phyloP scores from a whole-genome alignment of 2,329 filamentous ascomycete species.

The Blastomyces percursus region DNA sequence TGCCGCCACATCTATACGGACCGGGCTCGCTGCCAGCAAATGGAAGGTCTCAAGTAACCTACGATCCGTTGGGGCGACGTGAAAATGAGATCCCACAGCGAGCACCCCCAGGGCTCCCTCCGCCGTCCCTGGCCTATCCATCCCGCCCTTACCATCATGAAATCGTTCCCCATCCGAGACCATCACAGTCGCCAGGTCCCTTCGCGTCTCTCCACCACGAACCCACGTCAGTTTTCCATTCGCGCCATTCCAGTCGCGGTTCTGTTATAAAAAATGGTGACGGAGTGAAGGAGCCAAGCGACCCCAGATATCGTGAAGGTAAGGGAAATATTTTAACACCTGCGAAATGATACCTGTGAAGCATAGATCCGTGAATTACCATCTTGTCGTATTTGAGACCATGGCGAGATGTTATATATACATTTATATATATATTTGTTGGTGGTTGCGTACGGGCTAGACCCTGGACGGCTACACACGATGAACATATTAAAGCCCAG shows the following conservation, averaged over 20 bases:
- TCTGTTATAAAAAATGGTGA: conserved; percentile 16
- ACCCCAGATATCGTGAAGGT: conserved; percentile 21
- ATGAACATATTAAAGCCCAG: background rate
- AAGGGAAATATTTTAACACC: conserved; percentile 9
- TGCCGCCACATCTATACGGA: conserved; percentile 19
- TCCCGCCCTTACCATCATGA: conserved; percentile 15
- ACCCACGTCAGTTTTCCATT: conserved; percentile 15
- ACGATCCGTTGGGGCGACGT: conserved; percentile 17
- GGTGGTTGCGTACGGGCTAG: background rate
- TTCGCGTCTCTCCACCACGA: conserved; percentile 18
- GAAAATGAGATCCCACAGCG: conserved; percentile 12
- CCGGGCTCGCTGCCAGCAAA: conserved; percentile 14
- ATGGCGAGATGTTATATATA: background rate
- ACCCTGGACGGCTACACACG: background rate
- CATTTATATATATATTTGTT: background rate
- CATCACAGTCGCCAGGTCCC: conserved; percentile 12
- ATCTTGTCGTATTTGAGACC: background rate
- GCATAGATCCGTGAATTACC: background rate
- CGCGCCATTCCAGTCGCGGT: conserved; percentile 17
- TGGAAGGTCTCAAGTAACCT: conserved; percentile 16
- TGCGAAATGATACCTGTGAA: background rate
- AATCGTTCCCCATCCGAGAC: conserved; percentile 13
- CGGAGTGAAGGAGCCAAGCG: conserved; percentile 14
- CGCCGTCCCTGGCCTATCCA: conserved; percentile 8
- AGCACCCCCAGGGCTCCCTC: conserved; percentile 6